Evolutionary conservation across 2,329 filamentous ascomycete genomes (phyloP).

Genomic region (Colletotrichum lentis): DNA sequence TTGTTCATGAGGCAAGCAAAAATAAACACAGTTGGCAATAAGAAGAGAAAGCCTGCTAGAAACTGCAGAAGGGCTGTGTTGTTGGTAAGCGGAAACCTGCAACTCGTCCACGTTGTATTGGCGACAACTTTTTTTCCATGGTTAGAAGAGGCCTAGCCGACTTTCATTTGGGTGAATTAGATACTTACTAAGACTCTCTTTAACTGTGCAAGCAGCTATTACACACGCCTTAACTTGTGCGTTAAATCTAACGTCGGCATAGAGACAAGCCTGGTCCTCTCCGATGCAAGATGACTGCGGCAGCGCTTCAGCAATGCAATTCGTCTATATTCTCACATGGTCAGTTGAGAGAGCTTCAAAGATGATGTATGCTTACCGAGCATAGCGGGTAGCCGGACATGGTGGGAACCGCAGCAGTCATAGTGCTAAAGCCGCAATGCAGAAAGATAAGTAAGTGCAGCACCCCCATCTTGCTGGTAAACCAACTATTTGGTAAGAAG

Average conservation of each 20-base stretch:
- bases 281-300: constrained; percentile 8
- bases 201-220: constrained; percentile 3
- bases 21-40: too few relatives aligned
- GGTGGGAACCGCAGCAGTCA: neutral
- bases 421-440: neutral
- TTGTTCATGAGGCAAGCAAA: neutral
- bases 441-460: neutral
- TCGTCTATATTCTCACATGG: neutral
- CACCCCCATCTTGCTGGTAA: neutral
- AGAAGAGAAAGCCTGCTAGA: too few relatives aligned
- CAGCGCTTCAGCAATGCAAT: neutral
- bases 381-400: constrained; percentile 18
- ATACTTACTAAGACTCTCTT: constrained; percentile 8
- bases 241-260: neutral
- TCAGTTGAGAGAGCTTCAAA: too few relatives aligned
- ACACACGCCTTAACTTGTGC: neutral
- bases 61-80: too few relatives aligned
- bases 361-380: neutral
- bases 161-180: neutral
- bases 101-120: too few relatives aligned
- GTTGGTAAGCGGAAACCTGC: too few relatives aligned
- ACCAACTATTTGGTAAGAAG: too few relatives aligned
- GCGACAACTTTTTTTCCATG: neutral
- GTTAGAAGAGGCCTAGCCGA: neutral
- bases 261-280: constrained; percentile 11